Percentiles rank a stretch among this genome's conserved stretches.
Conservation (phyloP, 192 early-diverging fungal species). For the Thamnidium elegans region DNA sequence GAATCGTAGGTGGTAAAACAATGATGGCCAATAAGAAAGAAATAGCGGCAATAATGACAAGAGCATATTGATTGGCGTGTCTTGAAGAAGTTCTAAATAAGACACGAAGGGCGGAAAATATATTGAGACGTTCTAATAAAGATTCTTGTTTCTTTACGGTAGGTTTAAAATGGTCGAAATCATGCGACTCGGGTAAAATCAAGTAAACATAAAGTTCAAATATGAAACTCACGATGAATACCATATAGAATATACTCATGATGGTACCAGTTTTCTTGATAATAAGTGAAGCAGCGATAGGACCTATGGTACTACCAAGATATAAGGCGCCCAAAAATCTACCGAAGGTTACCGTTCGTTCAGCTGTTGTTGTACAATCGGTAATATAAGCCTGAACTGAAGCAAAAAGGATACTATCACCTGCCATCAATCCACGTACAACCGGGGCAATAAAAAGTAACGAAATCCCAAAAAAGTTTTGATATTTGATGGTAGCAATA, state of each 20-base stretch:
- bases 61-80: conserved; percentile 18
- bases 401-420: conserved; percentile 23
- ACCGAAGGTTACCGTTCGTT: conserved; percentile 12
- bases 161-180: neutral
- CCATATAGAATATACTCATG: conserved; percentile 2
- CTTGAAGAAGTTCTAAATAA: conserved; percentile 15
- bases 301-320: conserved; percentile 10
- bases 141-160: neutral
- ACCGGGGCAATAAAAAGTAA: conserved; percentile 32
- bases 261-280: conserved; percentile 4
- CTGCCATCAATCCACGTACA: conserved; percentile 26
- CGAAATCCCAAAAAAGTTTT: conserved; percentile 21
- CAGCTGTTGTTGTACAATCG: conserved; percentile 28
- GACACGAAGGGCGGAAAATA: conserved; percentile 32
- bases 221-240: conserved; percentile 4
- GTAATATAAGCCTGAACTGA: conserved; percentile 35
- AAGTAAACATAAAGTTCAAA: neutral
- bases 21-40: conserved; percentile 23
- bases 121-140: conserved; percentile 27
- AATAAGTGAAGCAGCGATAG: neutral
- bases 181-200: conserved; percentile 37
- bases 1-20: conserved; percentile 22
- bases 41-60: conserved; percentile 19
- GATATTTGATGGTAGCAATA: conserved; percentile 18
- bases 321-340: conserved; percentile 20